Conservation (phyloP, 441 rosid species). For the Arabidopsis hybrid region DNA sequence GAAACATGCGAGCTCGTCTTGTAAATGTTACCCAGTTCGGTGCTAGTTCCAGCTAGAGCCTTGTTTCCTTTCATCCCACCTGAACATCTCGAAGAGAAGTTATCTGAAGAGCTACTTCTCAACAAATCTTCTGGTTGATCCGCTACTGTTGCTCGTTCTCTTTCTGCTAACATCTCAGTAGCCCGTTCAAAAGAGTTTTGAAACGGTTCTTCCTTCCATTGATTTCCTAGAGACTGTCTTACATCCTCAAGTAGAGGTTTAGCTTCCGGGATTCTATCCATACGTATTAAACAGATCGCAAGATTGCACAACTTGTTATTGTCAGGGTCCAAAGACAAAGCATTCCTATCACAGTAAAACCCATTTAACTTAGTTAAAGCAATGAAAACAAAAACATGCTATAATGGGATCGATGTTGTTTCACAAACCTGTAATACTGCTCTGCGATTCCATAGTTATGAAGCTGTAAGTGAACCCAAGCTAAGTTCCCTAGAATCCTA, state of each 20-base stretch:
- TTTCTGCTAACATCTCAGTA: constrained; percentile 53
- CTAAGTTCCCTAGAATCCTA: constrained; percentile 80
- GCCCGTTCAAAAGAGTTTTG: constrained; percentile 68
- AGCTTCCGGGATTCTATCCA: constrained; percentile 75
- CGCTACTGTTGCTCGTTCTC: constrained; percentile 42
- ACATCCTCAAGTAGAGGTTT: constrained; percentile 65
- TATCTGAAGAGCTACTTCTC: constrained; percentile 26
- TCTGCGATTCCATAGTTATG: constrained; percentile 76
- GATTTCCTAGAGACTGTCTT: constrained; percentile 46
- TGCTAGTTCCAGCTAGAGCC: constrained; percentile 1
- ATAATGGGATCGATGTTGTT: background rate
- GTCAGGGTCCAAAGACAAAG: constrained; percentile 67
- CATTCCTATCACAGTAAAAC: constrained; percentile 53
- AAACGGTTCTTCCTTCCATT: constrained; percentile 56
- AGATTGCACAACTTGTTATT: constrained; percentile 78
- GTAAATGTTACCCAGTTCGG: constrained; percentile 31
- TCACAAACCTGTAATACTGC: constrained; percentile 62
- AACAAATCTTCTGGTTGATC: constrained; percentile 16
- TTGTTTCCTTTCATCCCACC: constrained; percentile 31
- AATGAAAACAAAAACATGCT: background rate
- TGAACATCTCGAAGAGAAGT: constrained; percentile 24
- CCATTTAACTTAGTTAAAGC: background rate
- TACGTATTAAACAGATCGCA: constrained; percentile 75
- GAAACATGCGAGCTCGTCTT: constrained; percentile 4
- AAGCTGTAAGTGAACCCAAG: constrained; percentile 82